Base-by-base conservation (phyloP, 495 filamentous ascomycete species). In the Penicillium antarcticum region DNA sequence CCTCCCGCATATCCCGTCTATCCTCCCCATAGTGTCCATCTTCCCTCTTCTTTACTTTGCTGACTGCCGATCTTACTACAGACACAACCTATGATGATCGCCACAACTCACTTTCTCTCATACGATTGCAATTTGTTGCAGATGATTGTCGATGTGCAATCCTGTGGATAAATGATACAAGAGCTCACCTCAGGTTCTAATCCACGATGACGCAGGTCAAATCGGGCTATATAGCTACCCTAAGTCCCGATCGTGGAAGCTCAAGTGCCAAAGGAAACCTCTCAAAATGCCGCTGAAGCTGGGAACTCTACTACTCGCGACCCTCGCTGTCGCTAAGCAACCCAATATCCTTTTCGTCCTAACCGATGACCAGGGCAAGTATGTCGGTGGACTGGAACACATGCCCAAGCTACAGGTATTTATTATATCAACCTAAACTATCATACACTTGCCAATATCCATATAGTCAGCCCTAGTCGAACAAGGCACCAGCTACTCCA, bases 311-410 rank as follows among this genome's bases (percentile, higher is more conserved):
- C 24, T 52, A 33, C 29, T 53, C 11, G 41, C 48, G 26, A 46
- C 41, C 12, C 16, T 56, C 1, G 47, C 48, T 34, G 62, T 58
- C 14, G 52, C 62, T 17, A 64, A 60, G 36, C 44, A 55, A 51
- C 79, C 80, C 0, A 85, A 85, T 51, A 78, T 84, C 48, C 69
- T 87, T 21, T 83, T 87, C 53, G 70, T 86, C 48, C 57, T 87
- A 21, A 84, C 81, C 0, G 83, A 86, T 55, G 81, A 86, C 60
- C 83, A 86, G 42, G 83, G 81, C 45, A 62, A 79, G 39, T 73
- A 80, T 63, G 68, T 87, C 51, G 66, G 76, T 26, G 80, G 79
- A 0, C 57, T 85, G 13, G 75, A 83, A 11, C 76, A 83, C 43
- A 74, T 81, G 65, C 79, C 80, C 10, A 63, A 76, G 23, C 65